Percentiles rank a stretch among this genome's conserved stretches.
These are phyloP conservation scores for Corynespora cassiicola DNA, from an alignment of 2,329 filamentous ascomycete species.

Conservation along the genomic window DNA sequence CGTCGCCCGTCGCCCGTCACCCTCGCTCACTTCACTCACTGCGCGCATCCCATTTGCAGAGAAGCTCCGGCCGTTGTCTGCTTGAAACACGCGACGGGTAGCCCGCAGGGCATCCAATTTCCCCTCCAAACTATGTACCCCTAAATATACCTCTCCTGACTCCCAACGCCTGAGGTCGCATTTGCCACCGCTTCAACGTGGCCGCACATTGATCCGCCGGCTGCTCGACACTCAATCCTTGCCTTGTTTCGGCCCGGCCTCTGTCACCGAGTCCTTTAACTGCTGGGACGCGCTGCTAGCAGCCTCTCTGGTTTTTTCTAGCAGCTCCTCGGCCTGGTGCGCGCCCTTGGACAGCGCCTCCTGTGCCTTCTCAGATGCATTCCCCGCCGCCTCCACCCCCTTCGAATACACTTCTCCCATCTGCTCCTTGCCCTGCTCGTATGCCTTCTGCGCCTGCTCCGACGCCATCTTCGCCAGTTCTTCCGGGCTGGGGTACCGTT, in stretches of 20 bases:
- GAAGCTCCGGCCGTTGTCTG: too few species aligned
- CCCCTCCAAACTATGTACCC: too few species aligned
- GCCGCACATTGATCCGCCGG: not conserved
- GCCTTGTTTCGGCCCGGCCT: constrained; percentile 16
- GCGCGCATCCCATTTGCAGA: too few species aligned
- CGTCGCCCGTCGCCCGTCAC: too few species aligned
- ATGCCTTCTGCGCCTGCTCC: constrained; percentile 36
- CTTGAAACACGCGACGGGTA: too few species aligned
- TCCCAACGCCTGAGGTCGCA: too few species aligned
- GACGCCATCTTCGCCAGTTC: constrained; percentile 44
- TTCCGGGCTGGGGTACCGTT: constrained; percentile 48
- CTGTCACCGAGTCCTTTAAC: constrained; percentile 22
- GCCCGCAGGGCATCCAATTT: too few species aligned
- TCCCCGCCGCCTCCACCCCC: constrained; percentile 30
- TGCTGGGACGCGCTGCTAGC: constrained; percentile 16
- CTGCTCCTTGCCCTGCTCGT: constrained; percentile 39
- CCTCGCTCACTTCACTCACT: too few species aligned
- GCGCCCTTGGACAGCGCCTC: constrained; percentile 31
- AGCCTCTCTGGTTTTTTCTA: constrained; percentile 35
- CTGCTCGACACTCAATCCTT: constrained; percentile 15
- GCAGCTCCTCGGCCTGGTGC: constrained; percentile 29
- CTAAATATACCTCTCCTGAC: too few species aligned
- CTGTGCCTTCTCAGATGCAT: constrained; percentile 31
- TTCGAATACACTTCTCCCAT: constrained; percentile 24
- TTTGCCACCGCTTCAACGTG: too few species aligned